Percentiles rank a stretch among this genome's conserved stretches.
Evolutionary conservation across 2,329 filamentous ascomycete species (phyloP).

Genomic region (Pyricularia sp.): DNA sequence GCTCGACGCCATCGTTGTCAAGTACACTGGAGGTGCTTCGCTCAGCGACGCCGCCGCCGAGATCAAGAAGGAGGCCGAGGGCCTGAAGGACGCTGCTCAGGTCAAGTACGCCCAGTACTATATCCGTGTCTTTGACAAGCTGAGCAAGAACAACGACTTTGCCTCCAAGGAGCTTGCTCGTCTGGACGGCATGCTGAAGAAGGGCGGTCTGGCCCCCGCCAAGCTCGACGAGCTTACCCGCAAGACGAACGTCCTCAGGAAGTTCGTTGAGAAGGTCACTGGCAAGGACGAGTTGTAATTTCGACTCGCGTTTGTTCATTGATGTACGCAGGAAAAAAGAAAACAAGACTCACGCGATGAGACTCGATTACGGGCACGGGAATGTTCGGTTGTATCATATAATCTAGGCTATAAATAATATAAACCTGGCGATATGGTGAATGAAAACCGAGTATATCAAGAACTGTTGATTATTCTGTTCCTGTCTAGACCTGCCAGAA

Average conservation of each 20-base stretch:
- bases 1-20: slow-evolving; percentile 67
- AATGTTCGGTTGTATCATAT: not conserved
- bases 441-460: not conserved
- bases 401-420: not conserved
- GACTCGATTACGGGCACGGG: not conserved
- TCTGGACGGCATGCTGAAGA: slow-evolving; percentile 70
- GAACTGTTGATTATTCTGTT: not conserved
- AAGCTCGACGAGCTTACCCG: slow-evolving; percentile 83
- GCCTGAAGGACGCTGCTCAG: slow-evolving; percentile 51
- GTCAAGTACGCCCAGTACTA: slow-evolving; percentile 91
- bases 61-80: slow-evolving; percentile 60
- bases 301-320: not conserved
- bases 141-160: slow-evolving; percentile 67
- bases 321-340: not conserved
- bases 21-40: slow-evolving; percentile 56
- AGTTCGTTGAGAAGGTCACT: slow-evolving; percentile 56
- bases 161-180: slow-evolving; percentile 78
- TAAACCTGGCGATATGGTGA: not conserved
- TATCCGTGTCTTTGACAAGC: slow-evolving; percentile 80
- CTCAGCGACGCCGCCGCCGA: slow-evolving; percentile 59
- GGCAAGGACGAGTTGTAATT: slow-evolving; percentile 55
- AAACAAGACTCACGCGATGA: not conserved
- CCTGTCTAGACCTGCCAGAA: not conserved
- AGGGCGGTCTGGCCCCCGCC: slow-evolving; percentile 73
- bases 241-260: slow-evolving; percentile 80